phyloP scores from a whole-genome alignment of 805 yeast species.

The Starmerella floricola region DNA sequence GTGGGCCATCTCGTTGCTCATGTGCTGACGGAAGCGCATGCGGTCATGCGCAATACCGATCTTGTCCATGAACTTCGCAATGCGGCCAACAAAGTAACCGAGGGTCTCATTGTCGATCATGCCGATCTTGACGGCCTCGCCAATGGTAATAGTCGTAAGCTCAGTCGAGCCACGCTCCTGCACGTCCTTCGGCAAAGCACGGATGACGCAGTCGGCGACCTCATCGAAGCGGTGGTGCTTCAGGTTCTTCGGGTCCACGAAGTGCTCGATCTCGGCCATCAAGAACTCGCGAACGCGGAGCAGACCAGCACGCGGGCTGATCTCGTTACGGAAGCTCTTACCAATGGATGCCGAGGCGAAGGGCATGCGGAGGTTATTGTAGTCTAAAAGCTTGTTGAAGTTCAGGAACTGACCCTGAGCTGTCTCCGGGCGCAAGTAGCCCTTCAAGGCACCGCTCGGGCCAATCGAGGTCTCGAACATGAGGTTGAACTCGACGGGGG shows the following conservation, averaged over 20 bases:
- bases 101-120: slow-evolving; percentile 94
- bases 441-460: slow-evolving; percentile 92
- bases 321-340: slow-evolving; percentile 96
- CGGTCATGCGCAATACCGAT: slow-evolving; percentile 81
- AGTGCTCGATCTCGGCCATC: slow-evolving; percentile 99
- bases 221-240: slow-evolving; percentile 67
- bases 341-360: slow-evolving; percentile 99
- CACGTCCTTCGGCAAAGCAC: slow-evolving; percentile 72
- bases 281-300: slow-evolving; percentile 96
- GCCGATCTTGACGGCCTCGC: slow-evolving; percentile 78
- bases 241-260: slow-evolving; percentile 86
- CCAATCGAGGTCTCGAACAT: slow-evolving; percentile 99
- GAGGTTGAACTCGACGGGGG: slow-evolving; percentile 89
- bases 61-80: slow-evolving; percentile 66
- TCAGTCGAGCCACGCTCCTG: slow-evolving; percentile 78
- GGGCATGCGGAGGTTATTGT: slow-evolving; percentile 93
- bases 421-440: slow-evolving; percentile 95
- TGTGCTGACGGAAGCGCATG: slow-evolving; percentile 94
- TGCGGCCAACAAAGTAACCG: slow-evolving; percentile 94
- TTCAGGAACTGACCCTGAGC: slow-evolving; percentile 99
- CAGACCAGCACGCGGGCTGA: slow-evolving; percentile 95
- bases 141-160: slow-evolving; percentile 53
- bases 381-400: slow-evolving; percentile 84
- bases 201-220: slow-evolving; percentile 58
- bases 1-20: slow-evolving; percentile 99